These are phyloP conservation scores for Candida quercuum DNA, from an alignment of 805 yeast genomes.

Conservation along the genomic window DNA sequence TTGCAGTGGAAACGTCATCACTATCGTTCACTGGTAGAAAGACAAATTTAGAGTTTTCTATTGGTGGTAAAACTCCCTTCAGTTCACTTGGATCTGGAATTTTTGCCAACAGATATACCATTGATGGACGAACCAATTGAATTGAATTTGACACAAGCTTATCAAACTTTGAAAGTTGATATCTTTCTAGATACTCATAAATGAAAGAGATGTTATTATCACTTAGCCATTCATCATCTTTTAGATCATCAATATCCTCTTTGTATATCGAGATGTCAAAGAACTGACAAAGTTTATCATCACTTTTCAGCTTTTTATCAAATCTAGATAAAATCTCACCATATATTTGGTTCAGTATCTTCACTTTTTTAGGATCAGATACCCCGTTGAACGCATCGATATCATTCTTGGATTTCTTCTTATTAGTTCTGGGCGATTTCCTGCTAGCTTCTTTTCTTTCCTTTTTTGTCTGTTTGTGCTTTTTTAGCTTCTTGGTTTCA, in stretches of 20 bases:
- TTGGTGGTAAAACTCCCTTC: conserved; percentile 39
- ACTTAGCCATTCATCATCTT: conserved; percentile 68
- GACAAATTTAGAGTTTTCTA: conserved; percentile 41
- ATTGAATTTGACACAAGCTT: conserved; percentile 27
- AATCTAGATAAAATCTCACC: conserved; percentile 8
- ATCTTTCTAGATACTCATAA: conserved; percentile 48
- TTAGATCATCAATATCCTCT: conserved; percentile 52
- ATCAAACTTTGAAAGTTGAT: conserved; percentile 22
- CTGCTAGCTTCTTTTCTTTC: not conserved
- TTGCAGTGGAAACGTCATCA: conserved; percentile 51
- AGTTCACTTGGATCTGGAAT: conserved; percentile 40
- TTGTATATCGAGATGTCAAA: conserved; percentile 53
- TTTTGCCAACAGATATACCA: conserved; percentile 56
- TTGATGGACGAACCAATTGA: conserved; percentile 50
- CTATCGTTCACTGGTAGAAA: conserved; percentile 68
- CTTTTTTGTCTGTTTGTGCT: conserved; percentile 1
- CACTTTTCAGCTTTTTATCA: conserved; percentile 20
- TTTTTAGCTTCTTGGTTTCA: not conserved
- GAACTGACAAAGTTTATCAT: conserved; percentile 35
- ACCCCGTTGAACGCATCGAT: conserved; percentile 7
- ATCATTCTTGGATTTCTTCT: conserved; percentile 5
- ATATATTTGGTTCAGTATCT: conserved; percentile 11
- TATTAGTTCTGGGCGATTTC: conserved; percentile 10
- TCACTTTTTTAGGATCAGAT: conserved; percentile 15
- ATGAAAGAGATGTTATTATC: conserved; percentile 63